phyloP scores from a whole-genome alignment of 345 rosid species.

The Erysimum cheiranthoides region DNA sequence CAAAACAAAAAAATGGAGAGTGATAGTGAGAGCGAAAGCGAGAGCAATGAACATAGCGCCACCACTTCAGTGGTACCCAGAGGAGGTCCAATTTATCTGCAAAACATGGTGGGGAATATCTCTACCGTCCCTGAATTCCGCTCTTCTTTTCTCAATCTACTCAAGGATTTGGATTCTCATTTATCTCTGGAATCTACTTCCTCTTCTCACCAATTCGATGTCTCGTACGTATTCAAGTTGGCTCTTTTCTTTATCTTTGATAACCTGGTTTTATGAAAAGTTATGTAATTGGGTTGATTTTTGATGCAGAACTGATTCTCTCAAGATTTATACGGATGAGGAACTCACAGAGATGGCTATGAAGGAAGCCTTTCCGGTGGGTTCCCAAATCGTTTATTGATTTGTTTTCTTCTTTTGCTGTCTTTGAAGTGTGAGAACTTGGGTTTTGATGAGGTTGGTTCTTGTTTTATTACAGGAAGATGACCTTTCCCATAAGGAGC shows the following conservation, averaged over 20 bases:
- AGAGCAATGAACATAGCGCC: constrained; percentile 9
- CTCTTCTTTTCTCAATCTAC: constrained; percentile 39
- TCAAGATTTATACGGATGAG: constrained; percentile 46
- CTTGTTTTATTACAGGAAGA: constrained; percentile 25
- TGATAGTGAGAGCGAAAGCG: constrained; percentile 20
- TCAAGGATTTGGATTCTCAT: constrained; percentile 40
- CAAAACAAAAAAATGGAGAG: constrained; percentile 10
- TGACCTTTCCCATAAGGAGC: constrained; percentile 15
- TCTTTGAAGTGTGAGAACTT: not conserved
- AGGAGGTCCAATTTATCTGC: constrained; percentile 49
- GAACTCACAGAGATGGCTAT: constrained; percentile 47
- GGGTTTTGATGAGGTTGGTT: constrained; percentile 15
- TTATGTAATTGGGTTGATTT: not conserved
- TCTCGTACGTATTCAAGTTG: constrained; percentile 33
- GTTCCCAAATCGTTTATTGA: not conserved
- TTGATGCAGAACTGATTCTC: constrained; percentile 40
- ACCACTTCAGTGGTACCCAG: constrained; percentile 37
- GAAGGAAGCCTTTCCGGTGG: constrained; percentile 46
- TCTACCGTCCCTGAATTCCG: constrained; percentile 33
- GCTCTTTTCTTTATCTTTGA: not conserved
- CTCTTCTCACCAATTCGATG: constrained; percentile 30
- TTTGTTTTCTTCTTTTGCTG: not conserved
- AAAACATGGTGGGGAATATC: constrained; percentile 40
- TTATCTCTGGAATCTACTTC: constrained; percentile 38
- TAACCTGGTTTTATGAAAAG: not conserved